phyloP scores from a whole-genome alignment of 768 basidiomycete genomes.

The Leucocoprinus birnbaumii region DNA sequence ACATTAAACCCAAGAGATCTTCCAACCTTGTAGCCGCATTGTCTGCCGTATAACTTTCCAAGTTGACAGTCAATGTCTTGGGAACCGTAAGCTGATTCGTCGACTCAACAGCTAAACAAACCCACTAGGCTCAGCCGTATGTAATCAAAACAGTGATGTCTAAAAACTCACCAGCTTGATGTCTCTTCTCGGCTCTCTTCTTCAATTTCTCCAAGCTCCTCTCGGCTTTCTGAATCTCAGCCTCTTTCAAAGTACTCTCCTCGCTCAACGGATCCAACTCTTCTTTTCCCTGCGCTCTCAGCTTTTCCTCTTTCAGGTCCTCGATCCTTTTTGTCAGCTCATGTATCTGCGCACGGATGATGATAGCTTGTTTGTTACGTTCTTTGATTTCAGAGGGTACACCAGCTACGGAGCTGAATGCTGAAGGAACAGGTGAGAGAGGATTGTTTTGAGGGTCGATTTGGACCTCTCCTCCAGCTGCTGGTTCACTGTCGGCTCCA shows the following conservation, averaged over 20 bases:
- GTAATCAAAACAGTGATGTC: not conserved
- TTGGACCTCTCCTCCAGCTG: not conserved
- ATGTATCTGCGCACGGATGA: conserved; percentile 13
- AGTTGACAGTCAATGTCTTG: not conserved
- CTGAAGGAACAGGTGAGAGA: not conserved
- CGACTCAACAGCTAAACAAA: not conserved
- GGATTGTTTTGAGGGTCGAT: conserved; percentile 3
- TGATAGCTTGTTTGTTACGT: conserved; percentile 10
- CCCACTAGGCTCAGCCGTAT: not conserved
- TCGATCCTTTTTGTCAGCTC: conserved; percentile 16
- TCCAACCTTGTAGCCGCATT: conserved; percentile 3
- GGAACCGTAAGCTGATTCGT: not conserved
- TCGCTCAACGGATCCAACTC: conserved; percentile 11
- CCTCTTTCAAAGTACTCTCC: conserved; percentile 1
- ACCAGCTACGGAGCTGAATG: conserved; percentile 6
- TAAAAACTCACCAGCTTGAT: conserved; percentile 5
- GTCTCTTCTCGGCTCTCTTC: conserved; percentile 9
- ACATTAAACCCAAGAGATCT: conserved; percentile 12
- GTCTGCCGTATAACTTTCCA: not conserved
- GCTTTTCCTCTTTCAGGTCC: conserved; percentile 15
- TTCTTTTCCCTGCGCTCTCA: conserved; percentile 17
- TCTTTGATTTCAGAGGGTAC: conserved; percentile 4
- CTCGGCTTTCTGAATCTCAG: conserved; percentile 6
- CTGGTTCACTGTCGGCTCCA: not conserved
- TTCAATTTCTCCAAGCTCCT: conserved; percentile 7